Evolutionary conservation across 164 flowering plant genomes (phyloP).

Genomic region (Vitis amurensis): DNA sequence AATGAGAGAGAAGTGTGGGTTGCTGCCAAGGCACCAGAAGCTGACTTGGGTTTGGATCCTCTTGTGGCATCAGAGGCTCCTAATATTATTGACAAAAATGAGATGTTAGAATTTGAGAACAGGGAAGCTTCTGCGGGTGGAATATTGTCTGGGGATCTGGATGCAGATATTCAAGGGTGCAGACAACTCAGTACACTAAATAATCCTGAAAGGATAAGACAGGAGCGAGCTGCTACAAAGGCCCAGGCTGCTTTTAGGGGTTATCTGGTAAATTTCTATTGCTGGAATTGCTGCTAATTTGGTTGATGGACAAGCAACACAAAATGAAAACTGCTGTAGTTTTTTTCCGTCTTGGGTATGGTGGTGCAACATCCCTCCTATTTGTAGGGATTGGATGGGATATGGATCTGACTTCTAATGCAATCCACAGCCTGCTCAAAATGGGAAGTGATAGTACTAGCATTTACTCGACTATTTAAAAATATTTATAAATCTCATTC

Average conservation of each 20-base stretch:
- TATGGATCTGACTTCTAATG: too few relatives aligned
- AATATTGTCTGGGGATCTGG: constrained; percentile 23
- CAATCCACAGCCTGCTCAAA: too few relatives aligned
- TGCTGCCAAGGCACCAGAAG: constrained; percentile 26
- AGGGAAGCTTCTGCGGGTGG: constrained; percentile 24
- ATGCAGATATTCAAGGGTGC: constrained; percentile 24
- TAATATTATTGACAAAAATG: constrained; percentile 21
- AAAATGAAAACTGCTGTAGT: neutral
- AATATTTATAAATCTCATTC: too few relatives aligned
- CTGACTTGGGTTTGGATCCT: constrained; percentile 13
- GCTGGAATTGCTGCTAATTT: neutral
- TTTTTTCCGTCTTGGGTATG: neutral
- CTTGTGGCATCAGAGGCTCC: constrained; percentile 15
- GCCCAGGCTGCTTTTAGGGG: constrained; percentile 94
- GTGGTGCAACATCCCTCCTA: neutral
- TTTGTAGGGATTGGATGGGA: too few relatives aligned
- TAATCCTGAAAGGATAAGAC: constrained; percentile 42
- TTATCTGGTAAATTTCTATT: constrained; percentile 57
- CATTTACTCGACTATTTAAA: too few relatives aligned
- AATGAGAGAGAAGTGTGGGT: constrained; percentile 24
- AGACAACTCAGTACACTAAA: constrained; percentile 17
- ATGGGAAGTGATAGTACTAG: too few relatives aligned
- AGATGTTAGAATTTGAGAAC: constrained; percentile 23
- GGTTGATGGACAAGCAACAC: too few relatives aligned
- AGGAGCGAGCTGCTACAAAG: constrained; percentile 64